Conservation (phyloP, 2,329 filamentous ascomycete species). For the Botrytis medusae region DNA sequence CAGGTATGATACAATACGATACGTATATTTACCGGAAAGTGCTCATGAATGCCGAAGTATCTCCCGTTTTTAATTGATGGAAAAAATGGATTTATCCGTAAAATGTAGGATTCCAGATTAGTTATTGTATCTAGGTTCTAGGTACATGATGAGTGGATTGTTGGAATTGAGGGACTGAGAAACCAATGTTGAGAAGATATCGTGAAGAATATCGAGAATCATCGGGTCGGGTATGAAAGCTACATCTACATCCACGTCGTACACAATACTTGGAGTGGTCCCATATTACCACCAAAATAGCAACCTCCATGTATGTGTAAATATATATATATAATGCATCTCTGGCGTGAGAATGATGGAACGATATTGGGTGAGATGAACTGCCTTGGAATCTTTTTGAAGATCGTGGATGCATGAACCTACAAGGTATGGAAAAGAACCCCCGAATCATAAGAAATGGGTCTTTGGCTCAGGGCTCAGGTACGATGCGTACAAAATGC, state of each 20-base stretch:
- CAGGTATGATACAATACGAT: background rate
- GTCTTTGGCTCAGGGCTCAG: conserved; percentile 6
- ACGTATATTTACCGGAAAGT: background rate
- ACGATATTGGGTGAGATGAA: background rate
- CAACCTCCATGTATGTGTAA: background rate
- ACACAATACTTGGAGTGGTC: background rate
- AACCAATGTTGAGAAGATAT: background rate
- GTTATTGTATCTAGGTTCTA: background rate
- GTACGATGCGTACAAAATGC: conserved; percentile 17
- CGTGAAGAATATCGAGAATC: background rate
- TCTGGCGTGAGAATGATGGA: conserved; percentile 9
- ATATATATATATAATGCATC: background rate
- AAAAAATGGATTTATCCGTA: background rate
- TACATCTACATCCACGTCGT: background rate
- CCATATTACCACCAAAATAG: background rate
- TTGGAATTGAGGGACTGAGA: background rate
- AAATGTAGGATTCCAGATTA: background rate
- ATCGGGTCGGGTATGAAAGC: background rate
- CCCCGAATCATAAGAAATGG: conserved; percentile 1
- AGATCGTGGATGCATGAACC: conserved; percentile 1
- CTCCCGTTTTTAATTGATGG: background rate
- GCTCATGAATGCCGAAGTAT: background rate
- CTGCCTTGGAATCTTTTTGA: background rate
- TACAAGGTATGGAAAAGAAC: background rate
- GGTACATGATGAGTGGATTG: background rate